Conservation (phyloP, 805 yeast genomes). For the Debaryomyces castellii region DNA sequence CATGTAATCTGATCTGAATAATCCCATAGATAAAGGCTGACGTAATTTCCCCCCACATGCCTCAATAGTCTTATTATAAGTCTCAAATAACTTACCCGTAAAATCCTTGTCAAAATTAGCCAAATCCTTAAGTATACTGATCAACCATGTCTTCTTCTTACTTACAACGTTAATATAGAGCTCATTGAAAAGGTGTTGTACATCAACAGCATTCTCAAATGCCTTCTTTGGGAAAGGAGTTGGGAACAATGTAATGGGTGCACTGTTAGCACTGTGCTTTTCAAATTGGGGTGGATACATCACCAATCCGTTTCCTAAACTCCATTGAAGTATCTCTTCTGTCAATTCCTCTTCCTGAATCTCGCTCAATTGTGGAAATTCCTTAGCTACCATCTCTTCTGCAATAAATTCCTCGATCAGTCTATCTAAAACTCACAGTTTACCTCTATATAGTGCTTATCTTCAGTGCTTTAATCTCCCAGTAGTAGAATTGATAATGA, state of each 20-base stretch:
- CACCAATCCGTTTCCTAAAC: slow-evolving; percentile 75
- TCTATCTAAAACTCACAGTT: neutral
- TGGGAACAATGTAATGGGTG: slow-evolving; percentile 90
- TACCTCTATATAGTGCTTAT: neutral
- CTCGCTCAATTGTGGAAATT: slow-evolving; percentile 32
- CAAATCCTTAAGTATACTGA: slow-evolving; percentile 51
- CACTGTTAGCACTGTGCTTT: slow-evolving; percentile 49
- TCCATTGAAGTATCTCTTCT: slow-evolving; percentile 66
- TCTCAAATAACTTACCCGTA: slow-evolving; percentile 73
- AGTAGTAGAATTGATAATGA: neutral
- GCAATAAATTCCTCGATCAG: slow-evolving; percentile 6
- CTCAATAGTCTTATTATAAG: slow-evolving; percentile 50
- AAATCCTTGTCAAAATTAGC: slow-evolving; percentile 67
- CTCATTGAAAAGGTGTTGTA: slow-evolving; percentile 69
- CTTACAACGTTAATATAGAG: slow-evolving; percentile 69
- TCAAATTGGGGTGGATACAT: slow-evolving; percentile 68
- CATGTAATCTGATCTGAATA: slow-evolving; percentile 91
- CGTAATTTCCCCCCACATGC: slow-evolving; percentile 42
- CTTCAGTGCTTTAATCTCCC: neutral
- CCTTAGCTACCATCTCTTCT: slow-evolving; percentile 14
- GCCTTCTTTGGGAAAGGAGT: slow-evolving; percentile 77
- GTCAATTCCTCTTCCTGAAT: slow-evolving; percentile 32
- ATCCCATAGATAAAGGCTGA: slow-evolving; percentile 74
- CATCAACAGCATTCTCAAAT: slow-evolving; percentile 62
- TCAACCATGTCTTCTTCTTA: slow-evolving; percentile 59